These are phyloP conservation scores for Dictyostelium firmibasis DNA, from an alignment of 78 protist genomes.

Conservation along the genomic window DNA sequence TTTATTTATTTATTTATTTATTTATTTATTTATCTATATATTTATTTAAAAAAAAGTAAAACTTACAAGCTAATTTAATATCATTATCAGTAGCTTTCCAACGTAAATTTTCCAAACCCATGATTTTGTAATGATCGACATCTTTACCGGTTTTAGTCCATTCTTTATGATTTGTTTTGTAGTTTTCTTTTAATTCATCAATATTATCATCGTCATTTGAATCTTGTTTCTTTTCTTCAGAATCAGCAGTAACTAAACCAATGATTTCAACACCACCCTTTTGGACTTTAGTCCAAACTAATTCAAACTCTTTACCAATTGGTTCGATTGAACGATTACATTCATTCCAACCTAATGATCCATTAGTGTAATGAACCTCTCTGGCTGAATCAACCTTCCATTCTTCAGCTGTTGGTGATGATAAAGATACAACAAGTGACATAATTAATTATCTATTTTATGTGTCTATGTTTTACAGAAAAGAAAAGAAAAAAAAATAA, in stretches of 20 bases:
- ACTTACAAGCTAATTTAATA: slow-evolving; percentile 79
- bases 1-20: no score
- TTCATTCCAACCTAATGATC: slow-evolving; percentile 31
- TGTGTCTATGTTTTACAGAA: neutral
- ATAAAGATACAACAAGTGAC: slow-evolving; percentile 29
- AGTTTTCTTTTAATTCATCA: slow-evolving; percentile 44
- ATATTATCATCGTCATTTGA: slow-evolving; percentile 25
- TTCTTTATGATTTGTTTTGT: slow-evolving; percentile 52
- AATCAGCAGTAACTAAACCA: neutral
- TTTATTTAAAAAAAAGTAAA: neutral
- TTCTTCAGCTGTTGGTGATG: slow-evolving; percentile 19
- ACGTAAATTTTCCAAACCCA: slow-evolving; percentile 86
- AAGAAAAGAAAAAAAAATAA: neutral
- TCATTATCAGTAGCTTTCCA: slow-evolving; percentile 89
- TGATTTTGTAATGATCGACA: slow-evolving; percentile 87
- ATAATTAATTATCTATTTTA: neutral
- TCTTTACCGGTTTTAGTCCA: slow-evolving; percentile 8
- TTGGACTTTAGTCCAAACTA: slow-evolving; percentile 36
- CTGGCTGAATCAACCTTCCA: slow-evolving; percentile 18
- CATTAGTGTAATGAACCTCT: neutral
- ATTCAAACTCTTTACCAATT: slow-evolving; percentile 59
- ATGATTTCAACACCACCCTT: slow-evolving; percentile 23
- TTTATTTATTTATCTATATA: neutral
- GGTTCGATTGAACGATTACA: slow-evolving; percentile 27
- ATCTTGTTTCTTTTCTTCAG: neutral